These are phyloP conservation scores for Bacidia gigantensis DNA, from an alignment of 495 filamentous ascomycete species.

Conservation along the genomic window DNA sequence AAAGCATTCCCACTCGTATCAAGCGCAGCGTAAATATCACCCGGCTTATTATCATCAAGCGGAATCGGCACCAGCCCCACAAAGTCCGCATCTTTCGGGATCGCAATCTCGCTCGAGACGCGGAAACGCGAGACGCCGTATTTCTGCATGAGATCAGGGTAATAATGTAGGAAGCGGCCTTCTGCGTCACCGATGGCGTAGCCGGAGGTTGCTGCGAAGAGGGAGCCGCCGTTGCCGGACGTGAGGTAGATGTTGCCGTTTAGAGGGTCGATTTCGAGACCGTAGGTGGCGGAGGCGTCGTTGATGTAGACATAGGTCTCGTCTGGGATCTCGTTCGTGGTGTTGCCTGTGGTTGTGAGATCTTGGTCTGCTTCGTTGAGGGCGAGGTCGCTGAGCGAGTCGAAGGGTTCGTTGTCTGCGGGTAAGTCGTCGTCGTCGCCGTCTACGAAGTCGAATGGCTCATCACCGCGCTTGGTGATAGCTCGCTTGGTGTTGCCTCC, in stretches of 20 bases:
- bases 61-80: neutral
- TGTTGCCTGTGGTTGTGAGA: neutral
- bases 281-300: neutral
- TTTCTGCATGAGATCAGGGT: neutral
- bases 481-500: too few relatives aligned
- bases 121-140: slow-evolving; percentile 3
- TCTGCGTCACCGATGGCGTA: neutral
- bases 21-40: too few relatives aligned
- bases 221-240: neutral
- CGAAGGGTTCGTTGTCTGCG: neutral
- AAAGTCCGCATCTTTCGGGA: neutral
- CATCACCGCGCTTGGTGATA: too few relatives aligned
- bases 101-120: neutral
- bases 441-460: too few relatives aligned
- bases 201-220: neutral
- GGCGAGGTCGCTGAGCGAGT: neutral
- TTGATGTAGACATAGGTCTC: neutral
- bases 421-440: too few relatives aligned
- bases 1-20: too few relatives aligned
- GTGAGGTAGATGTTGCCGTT: slow-evolving; percentile 1
- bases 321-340: neutral
- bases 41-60: too few relatives aligned
- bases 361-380: neutral
- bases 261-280: neutral
- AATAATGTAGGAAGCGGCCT: slow-evolving; percentile 3